A percentile compares a stretch with the other conserved stretches of the same genome.
These are phyloP conservation scores for Penicillium taxi DNA, from an alignment of 495 filamentous ascomycete species.

Conservation along the genomic window DNA sequence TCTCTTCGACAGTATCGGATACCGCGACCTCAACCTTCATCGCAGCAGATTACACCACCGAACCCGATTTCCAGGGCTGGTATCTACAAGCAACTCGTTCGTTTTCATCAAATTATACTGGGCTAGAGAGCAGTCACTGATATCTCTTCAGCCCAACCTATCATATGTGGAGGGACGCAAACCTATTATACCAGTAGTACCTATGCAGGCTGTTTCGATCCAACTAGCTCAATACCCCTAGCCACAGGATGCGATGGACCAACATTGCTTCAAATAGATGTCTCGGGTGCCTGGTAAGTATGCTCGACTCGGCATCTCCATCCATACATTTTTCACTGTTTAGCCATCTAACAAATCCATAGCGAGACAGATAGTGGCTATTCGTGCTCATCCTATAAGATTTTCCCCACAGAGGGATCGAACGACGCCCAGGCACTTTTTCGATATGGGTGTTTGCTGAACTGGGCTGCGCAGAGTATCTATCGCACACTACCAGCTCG, in stretches of 20 bases:
- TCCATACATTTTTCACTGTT: too few relatives aligned
- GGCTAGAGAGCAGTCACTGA: slow-evolving; percentile 2
- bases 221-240: slow-evolving; percentile 2
- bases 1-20: too few relatives aligned
- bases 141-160: slow-evolving; percentile 4
- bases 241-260: slow-evolving; percentile 6
- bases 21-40: slow-evolving; percentile 5
- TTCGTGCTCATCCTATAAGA: slow-evolving; percentile 7
- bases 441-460: slow-evolving; percentile 5
- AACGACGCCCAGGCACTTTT: neutral
- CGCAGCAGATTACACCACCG: slow-evolving; percentile 3
- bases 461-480: slow-evolving; percentile 10
- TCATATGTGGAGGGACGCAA: slow-evolving; percentile 4
- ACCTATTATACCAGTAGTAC: slow-evolving; percentile 7
- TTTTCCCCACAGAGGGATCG: slow-evolving; percentile 6
- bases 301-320: neutral
- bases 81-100: slow-evolving; percentile 8
- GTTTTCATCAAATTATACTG: neutral
- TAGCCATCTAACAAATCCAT: neutral
- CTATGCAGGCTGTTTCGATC: slow-evolving; percentile 5
- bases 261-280: slow-evolving; percentile 6
- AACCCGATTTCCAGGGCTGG: slow-evolving; percentile 6
- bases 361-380: neutral
- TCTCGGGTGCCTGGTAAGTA: slow-evolving; percentile 1
- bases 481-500: slow-evolving; percentile 9